These are phyloP conservation scores for Russula vinacea DNA, from an alignment of 768 basidiomycete genomes.

Conservation along the genomic window DNA sequence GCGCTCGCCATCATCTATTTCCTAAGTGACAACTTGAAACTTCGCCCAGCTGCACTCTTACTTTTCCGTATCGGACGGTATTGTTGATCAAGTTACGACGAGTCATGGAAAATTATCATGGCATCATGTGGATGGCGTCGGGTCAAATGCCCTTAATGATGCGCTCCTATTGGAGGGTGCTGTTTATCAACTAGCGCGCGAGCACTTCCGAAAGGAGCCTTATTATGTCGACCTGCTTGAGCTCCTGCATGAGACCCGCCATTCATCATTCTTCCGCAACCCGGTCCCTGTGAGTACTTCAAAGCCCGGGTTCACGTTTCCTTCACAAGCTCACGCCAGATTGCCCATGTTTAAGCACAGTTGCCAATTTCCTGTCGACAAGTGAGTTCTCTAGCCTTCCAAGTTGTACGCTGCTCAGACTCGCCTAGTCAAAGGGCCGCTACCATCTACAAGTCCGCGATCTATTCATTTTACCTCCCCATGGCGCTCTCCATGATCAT, in stretches of 20 bases:
- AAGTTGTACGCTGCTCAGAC: conserved; percentile 3
- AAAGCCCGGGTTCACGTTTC: background rate
- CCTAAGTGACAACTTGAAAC: background rate
- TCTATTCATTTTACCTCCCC: conserved; percentile 97
- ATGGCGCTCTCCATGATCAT: conserved; percentile 91
- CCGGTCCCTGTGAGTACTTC: conserved; percentile 10
- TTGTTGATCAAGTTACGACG: conserved; percentile 92
- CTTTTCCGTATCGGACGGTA: conserved; percentile 94
- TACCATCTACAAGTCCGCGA: conserved; percentile 96
- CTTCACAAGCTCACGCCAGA: background rate
- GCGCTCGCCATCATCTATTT: background rate
- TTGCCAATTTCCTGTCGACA: conserved; percentile 80
- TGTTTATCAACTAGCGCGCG: conserved; percentile 86
- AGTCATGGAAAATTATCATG: conserved; percentile 93
- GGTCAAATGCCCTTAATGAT: conserved; percentile 92
- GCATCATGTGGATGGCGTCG: conserved; percentile 70
- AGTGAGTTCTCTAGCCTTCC: conserved; percentile 44
- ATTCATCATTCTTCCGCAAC: conserved; percentile 21
- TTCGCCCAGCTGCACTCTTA: conserved; percentile 81
- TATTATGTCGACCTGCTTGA: conserved; percentile 91
- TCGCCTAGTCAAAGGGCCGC: conserved; percentile 74
- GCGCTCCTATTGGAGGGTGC: conserved; percentile 92
- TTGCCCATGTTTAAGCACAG: conserved; percentile 1
- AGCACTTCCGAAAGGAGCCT: conserved; percentile 71
- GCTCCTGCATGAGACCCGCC: conserved; percentile 76